Base-by-base conservation (phyloP, 306 rosid genomes). In the Sicyos baderoa region DNA sequence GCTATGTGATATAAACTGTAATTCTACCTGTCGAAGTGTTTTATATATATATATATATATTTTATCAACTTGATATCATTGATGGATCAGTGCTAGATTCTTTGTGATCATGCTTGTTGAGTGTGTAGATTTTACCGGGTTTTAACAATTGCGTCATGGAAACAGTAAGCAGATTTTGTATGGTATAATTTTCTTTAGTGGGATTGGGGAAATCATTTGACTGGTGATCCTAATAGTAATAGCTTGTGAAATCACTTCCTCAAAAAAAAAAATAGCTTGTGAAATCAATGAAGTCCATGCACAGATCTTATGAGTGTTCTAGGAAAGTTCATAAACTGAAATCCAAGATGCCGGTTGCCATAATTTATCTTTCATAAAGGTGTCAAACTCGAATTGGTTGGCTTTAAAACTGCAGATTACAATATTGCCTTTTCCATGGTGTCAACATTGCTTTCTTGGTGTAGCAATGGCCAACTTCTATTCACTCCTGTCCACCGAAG, bases 371-470 rank as follows among this genome's bases (percentile, higher is more conserved):
- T 74, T 88, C 83, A 82, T 90, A 86, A 89, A 91, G 97, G 91
- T 93, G 96, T 96, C 97, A 75, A 93, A 88, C 79, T 89, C 89
- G 96, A 83, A 90, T 88, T 90, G 97, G 97, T 85, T 93, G 99
- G 95, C 91, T 93, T 90, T 90, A 93, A 93, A 93, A 90, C 80
- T 90, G 99, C 99, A 93, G 99, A 93, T 93, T 87, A 86, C 96
- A 91, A 92, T 80, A 81, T 85, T 93, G 84, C 86, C 93, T 88
- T 90, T 88, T 82, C 84, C 91, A 83, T 80, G 96, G 96, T 94
- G 89, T 83, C 99, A 77, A 91, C 96, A 84, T 88, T 87, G 94
- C 98, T 85, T 78, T 90, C 89, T 87, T 86, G 97, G 88, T 86
- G 95, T 90, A 84, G 83, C 97, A 79, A 82, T 93, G 85, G 87